These are phyloP conservation scores for Fulvia fulva DNA, from an alignment of 2,329 filamentous ascomycete genomes.

Conservation along the genomic window DNA sequence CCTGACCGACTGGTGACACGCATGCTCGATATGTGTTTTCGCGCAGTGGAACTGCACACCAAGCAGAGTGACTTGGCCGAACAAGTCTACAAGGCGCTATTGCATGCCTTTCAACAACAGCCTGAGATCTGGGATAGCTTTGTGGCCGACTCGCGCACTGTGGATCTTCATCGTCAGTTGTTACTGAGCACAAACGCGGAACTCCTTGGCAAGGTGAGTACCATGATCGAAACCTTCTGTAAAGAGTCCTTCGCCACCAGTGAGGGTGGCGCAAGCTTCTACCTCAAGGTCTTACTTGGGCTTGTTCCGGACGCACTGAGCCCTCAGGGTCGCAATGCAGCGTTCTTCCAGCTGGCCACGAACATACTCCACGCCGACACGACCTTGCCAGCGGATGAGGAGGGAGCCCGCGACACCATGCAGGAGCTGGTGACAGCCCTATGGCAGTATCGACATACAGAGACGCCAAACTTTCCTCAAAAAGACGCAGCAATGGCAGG, in stretches of 20 bases:
- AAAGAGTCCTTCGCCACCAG: slow-evolving; percentile 14
- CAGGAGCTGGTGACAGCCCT: slow-evolving; percentile 15
- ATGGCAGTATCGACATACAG: slow-evolving; percentile 23
- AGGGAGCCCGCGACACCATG: slow-evolving; percentile 19
- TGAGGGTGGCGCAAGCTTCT: slow-evolving; percentile 21
- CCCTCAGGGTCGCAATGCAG: slow-evolving; percentile 3
- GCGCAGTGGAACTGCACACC: neutral
- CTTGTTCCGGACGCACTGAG: slow-evolving; percentile 21
- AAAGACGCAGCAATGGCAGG: slow-evolving; percentile 24
- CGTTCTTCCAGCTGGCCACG: slow-evolving; percentile 22
- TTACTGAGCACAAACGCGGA: slow-evolving; percentile 20
- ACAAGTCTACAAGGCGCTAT: neutral
- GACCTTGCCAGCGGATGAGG: slow-evolving; percentile 17
- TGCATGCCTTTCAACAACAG: slow-evolving; percentile 13
- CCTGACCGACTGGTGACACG: slow-evolving; percentile 19
- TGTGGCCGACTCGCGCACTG: slow-evolving; percentile 21
- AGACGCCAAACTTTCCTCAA: slow-evolving; percentile 22
- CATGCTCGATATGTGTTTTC: slow-evolving; percentile 19
- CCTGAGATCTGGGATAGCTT: slow-evolving; percentile 31
- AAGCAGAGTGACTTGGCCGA: neutral
- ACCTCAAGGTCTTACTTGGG: slow-evolving; percentile 19
- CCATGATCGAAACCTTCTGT: slow-evolving; percentile 24
- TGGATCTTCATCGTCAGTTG: slow-evolving; percentile 36
- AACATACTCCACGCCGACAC: slow-evolving; percentile 15
- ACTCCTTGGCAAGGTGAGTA: slow-evolving; percentile 14